Evolutionary conservation across 257 asterid species (phyloP), one percentile per base, ranked within the genome.

Genomic region (Salvia miltiorrhiza): DNA sequence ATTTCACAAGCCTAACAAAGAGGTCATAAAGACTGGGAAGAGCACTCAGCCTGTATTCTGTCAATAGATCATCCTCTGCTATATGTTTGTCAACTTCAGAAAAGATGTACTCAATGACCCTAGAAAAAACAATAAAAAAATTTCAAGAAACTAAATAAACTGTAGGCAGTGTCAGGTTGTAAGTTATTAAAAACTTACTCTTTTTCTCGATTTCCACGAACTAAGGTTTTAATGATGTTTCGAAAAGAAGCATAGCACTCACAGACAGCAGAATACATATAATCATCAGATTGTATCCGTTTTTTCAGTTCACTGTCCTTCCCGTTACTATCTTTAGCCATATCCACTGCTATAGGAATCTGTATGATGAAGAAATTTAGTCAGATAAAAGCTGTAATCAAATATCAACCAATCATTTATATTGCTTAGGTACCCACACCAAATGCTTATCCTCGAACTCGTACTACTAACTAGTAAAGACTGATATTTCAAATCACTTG

Each of bases 261-360:
- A 19, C 90, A 68, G 78, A 94, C 97, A 82, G 99, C 95, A 71
- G 91, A 86, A 70, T 93, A 86, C 99, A 91, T 94, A 67, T 91
- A 94, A 63, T 73, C 84, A 68, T 91, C 97, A 23, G 87, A 77
- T 63, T 74, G 87, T 23, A 94, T 89, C 82, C 97, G 87, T 85
- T 94, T 94, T 79, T 83, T 86, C 80, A 94, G 85, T 73, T 94
- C 99, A 56, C 87, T 82, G 61, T 89, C 93, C 82, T 94, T 89
- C 52, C 97, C 99, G 40, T 85, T 89, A 80, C 97, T 94, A 65
- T 94, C 97, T 81, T 94, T 94, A 49, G 99, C 99, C 97, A 94
- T 94, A 81, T 94, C 99, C 73, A 94, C 90, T 45, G 99, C 99
- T 64, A 94, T 94, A 9, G 99, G 99, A 66, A 94, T 94, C 99